phyloP scores from a whole-genome alignment of 2,329 filamentous ascomycete genomes.

The Fusarium goolgardi region DNA sequence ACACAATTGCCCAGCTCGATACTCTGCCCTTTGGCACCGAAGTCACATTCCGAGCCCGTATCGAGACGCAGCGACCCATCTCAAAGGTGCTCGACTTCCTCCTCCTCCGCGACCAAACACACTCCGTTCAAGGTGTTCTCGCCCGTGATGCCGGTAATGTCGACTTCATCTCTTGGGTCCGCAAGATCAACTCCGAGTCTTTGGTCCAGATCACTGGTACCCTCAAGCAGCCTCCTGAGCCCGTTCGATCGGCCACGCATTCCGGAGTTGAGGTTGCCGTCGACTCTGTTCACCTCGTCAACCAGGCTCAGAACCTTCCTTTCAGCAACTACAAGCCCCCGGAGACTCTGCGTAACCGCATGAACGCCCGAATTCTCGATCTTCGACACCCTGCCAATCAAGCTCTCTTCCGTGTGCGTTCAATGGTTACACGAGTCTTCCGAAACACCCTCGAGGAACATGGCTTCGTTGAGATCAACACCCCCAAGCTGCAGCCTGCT shows the following conservation, averaged over 20 bases:
- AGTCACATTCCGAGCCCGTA: conserved; percentile 57
- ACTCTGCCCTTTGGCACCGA: conserved; percentile 53
- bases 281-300: conserved; percentile 63
- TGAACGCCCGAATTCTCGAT: conserved; percentile 84
- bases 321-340: conserved; percentile 71
- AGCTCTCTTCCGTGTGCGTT: conserved; percentile 87
- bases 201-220: conserved; percentile 81
- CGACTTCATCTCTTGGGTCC: conserved; percentile 88
- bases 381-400: conserved; percentile 88
- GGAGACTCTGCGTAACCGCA: conserved; percentile 74
- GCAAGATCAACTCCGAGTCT: conserved; percentile 82
- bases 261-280: conserved; percentile 82
- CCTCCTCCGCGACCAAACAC: conserved; percentile 84
- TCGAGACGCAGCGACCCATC: conserved; percentile 77
- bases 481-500: conserved; percentile 88
- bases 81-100: conserved; percentile 87
- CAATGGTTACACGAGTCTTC: conserved; percentile 83
- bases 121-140: conserved; percentile 87
- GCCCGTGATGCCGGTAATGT: conserved; percentile 55
- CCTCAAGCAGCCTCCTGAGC: conserved; percentile 78
- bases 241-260: conserved; percentile 79
- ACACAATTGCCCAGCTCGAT: conserved; percentile 54
- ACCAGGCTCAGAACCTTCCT: conserved; percentile 60
- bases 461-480: conserved; percentile 93
- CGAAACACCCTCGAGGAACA: conserved; percentile 77